Conservation (phyloP, 2,329 filamentous ascomycete genomes). For the Hymenoscyphus linearis region DNA sequence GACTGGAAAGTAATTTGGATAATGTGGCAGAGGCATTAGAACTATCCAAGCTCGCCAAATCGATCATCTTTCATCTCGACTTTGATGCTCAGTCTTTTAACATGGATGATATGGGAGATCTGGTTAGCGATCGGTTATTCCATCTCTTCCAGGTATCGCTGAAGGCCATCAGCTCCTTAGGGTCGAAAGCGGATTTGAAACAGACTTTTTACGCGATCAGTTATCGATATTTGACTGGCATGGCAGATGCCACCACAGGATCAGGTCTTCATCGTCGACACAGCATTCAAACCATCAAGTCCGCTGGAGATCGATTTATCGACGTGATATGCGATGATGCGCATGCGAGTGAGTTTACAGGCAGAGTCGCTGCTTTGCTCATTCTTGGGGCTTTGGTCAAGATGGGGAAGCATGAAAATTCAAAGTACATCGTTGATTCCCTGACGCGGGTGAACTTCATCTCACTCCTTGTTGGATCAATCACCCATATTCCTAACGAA, state of each 20-base stretch:
- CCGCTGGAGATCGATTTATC: constrained; percentile 74
- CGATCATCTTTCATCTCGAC: constrained; percentile 67
- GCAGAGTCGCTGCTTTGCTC: constrained; percentile 79
- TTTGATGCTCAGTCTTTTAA: constrained; percentile 41
- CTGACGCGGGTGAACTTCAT: constrained; percentile 87
- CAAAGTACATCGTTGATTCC: constrained; percentile 69
- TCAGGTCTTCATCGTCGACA: constrained; percentile 43
- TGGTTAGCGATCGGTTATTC: constrained; percentile 83
- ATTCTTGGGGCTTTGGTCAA: constrained; percentile 75
- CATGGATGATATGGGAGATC: constrained; percentile 53
- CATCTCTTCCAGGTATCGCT: constrained; percentile 87
- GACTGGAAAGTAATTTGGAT: constrained; percentile 70
- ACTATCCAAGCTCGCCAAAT: constrained; percentile 69
- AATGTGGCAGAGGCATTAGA: constrained; percentile 67
- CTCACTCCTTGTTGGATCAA: constrained; percentile 80
- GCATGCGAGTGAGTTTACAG: constrained; percentile 73
- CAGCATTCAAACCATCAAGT: constrained; percentile 65
- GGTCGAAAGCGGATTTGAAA: constrained; percentile 65
- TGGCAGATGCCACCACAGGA: constrained; percentile 49
- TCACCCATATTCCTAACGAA: constrained; percentile 72
- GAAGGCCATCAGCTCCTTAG: constrained; percentile 69
- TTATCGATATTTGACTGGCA: constrained; percentile 75
- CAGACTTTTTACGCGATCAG: constrained; percentile 88
- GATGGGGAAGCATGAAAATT: constrained; percentile 66
- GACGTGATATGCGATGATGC: constrained; percentile 91